A percentile compares a stretch with the other conserved stretches of the same genome.
phyloP scores from a whole-genome alignment of 495 filamentous ascomycete species.

The Talaromyces trachyspermus region DNA sequence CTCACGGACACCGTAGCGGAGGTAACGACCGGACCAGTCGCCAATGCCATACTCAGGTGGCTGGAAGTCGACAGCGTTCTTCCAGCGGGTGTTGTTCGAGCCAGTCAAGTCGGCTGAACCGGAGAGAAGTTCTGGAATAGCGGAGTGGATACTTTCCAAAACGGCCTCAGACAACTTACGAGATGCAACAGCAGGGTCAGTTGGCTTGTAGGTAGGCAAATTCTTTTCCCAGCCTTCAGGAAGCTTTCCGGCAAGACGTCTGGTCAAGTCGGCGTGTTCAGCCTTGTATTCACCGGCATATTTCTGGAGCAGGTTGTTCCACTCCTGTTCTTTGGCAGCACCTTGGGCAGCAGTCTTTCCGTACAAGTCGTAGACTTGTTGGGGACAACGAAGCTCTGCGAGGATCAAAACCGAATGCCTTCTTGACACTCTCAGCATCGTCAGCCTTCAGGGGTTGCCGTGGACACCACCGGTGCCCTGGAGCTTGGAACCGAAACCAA shows the following conservation, averaged over 20 bases:
- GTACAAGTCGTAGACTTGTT: constrained; percentile 91
- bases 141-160: constrained; percentile 76
- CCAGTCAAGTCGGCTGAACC: constrained; percentile 97
- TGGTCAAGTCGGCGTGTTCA: constrained; percentile 70
- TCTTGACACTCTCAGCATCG: constrained; percentile 86
- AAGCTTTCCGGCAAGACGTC: constrained; percentile 75
- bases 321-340: constrained; percentile 87
- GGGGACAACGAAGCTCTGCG: constrained; percentile 86
- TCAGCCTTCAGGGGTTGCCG: constrained; percentile 88
- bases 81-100: constrained; percentile 98
- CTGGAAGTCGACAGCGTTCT: constrained; percentile 96
- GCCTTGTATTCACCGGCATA: constrained; percentile 70
- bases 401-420: constrained; percentile 94
- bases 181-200: constrained; percentile 78
- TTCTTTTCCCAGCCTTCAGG: constrained; percentile 96
- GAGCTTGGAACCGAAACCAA: constrained; percentile 91
- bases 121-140: constrained; percentile 84
- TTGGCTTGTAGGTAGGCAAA: constrained; percentile 85
- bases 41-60: constrained; percentile 78
- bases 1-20: constrained; percentile 96
- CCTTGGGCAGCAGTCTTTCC: constrained; percentile 71
- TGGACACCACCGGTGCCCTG: constrained; percentile 93
- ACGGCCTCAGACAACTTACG: constrained; percentile 94
- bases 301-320: constrained; percentile 87
- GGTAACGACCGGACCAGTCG: constrained; percentile 83